phyloP scores from a whole-genome alignment of 306 rosid species.

The Ormosia emarginata region DNA sequence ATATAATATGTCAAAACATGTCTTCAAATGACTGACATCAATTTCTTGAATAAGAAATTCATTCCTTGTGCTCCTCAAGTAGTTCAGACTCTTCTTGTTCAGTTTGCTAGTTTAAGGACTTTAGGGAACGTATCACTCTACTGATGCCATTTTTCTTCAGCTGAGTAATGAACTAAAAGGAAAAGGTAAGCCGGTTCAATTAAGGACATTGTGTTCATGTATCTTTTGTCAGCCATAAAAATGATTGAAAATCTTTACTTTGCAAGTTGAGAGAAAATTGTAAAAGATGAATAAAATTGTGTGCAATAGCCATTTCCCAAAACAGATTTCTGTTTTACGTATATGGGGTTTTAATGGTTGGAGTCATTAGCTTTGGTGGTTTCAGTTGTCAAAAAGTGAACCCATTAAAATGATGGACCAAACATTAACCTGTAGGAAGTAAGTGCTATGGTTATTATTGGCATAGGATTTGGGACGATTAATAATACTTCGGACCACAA shows the following conservation, averaged over 20 bases:
- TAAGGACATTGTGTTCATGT: constrained; percentile 18
- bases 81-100: not conserved
- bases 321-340: not conserved
- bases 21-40: constrained; percentile 3
- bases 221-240: constrained; percentile 10
- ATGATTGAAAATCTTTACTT: not conserved
- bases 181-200: constrained; percentile 8
- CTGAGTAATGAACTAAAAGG: constrained; percentile 7
- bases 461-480: constrained; percentile 18
- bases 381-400: constrained; percentile 17
- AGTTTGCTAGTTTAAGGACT: constrained; percentile 22
- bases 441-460: constrained; percentile 30
- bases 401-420: constrained; percentile 2
- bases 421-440: constrained; percentile 17
- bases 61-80: not conserved
- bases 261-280: constrained; percentile 19
- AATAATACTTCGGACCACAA: constrained; percentile 33
- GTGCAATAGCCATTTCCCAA: constrained; percentile 16
- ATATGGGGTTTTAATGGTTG: not conserved
- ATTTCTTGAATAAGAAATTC: constrained; percentile 11
- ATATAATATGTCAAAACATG: constrained; percentile 25
- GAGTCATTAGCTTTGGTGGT: not conserved
- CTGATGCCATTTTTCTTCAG: not conserved
- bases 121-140: not conserved
- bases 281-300: not conserved